Evolutionary conservation across 1,139 yeast genomes (phyloP), one percentile per base, ranked within the genome.

Genomic region (Taphrina betulina): DNA sequence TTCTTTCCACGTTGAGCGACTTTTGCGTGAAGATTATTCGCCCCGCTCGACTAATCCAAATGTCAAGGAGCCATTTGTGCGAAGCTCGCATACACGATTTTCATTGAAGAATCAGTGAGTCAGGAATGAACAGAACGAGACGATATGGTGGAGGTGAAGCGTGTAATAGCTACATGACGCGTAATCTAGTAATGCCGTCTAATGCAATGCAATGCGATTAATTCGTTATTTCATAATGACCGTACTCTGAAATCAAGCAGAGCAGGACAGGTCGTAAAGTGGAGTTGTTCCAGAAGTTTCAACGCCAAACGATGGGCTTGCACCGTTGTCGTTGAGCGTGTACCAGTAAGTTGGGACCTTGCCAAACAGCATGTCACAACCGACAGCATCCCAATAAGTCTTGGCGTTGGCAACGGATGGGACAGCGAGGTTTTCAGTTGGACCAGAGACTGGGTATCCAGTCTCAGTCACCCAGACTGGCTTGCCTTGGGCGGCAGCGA

Each of bases 381-480:
- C 52, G 12, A 45, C 28, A 14, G 22, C 20, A 26, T 45, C 42
- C 52, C 52, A 45, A 36, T 45, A 45, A 12, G 35, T 23, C 42
- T 35, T 35, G 19, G 42, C 35, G n/a, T 45, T 36, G 34, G 42
- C 35, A 7, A 17, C 23, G 17, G 42, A 35, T 12, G 52, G 26
- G 12, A 45, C 52, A 7, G 42, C 52, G 19, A 20, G 8, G n/a
- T 34, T 69, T 66, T 73, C 89, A 69, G 76, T 73, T 63, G 88
- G 81, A 71, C 97, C 97, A 8, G 77, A 82, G 43, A 95, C 80
- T 69, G 97, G 95, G 96, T 96, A 90, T 65, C 97, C 97, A 64
- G 97, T 90, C 78, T 90, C 97, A 70, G 97, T 96, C 67, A 90
- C 92, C 89, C 92, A 89, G 77, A 90, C 88, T 24, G 52, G 52